Percentiles rank a stretch among this genome's conserved stretches.
Conservation (phyloP, 805 yeast species). For the Ogataea pini region DNA sequence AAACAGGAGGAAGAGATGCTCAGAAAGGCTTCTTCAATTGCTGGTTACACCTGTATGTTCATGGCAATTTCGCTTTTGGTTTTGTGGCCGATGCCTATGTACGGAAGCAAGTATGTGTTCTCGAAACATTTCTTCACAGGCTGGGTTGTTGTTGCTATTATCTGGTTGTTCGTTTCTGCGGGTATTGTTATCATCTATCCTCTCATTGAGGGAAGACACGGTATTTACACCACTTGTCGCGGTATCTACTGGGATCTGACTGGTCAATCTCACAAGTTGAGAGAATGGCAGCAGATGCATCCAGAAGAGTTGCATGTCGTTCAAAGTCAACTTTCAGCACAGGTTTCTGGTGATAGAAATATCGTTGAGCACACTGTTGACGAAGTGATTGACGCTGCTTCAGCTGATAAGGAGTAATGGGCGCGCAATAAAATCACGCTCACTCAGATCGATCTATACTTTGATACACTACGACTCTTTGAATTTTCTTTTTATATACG, state of each 20-base stretch:
- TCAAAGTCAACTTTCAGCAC: slow-evolving; percentile 59
- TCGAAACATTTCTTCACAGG: slow-evolving; percentile 80
- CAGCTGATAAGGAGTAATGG: slow-evolving; percentile 2
- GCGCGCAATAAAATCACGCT: no score
- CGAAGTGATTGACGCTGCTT: slow-evolving; percentile 11
- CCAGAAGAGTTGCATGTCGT: slow-evolving; percentile 78
- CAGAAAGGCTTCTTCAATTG: slow-evolving; percentile 58
- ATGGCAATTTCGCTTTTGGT: slow-evolving; percentile 66
- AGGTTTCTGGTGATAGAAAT: slow-evolving; percentile 29
- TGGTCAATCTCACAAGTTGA: slow-evolving; percentile 72
- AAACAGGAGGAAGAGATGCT: slow-evolving; percentile 56
- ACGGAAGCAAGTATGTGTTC: slow-evolving; percentile 75
- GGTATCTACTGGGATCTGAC: slow-evolving; percentile 85
- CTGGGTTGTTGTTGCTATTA: slow-evolving; percentile 79
- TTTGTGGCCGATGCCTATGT: slow-evolving; percentile 95
- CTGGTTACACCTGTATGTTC: slow-evolving; percentile 58
- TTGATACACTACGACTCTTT: no score
- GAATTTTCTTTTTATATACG: no score
- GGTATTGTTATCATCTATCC: slow-evolving; percentile 69
- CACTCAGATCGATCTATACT: no score
- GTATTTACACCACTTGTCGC: slow-evolving; percentile 61
- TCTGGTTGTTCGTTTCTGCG: slow-evolving; percentile 75
- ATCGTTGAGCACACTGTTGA: slow-evolving; percentile 19
- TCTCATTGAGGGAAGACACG: slow-evolving; percentile 69
- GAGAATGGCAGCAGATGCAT: slow-evolving; percentile 71